Evolutionary conservation across 1,139 yeast genomes (phyloP).

Genomic region (Pneumocystis wakefieldiae): DNA sequence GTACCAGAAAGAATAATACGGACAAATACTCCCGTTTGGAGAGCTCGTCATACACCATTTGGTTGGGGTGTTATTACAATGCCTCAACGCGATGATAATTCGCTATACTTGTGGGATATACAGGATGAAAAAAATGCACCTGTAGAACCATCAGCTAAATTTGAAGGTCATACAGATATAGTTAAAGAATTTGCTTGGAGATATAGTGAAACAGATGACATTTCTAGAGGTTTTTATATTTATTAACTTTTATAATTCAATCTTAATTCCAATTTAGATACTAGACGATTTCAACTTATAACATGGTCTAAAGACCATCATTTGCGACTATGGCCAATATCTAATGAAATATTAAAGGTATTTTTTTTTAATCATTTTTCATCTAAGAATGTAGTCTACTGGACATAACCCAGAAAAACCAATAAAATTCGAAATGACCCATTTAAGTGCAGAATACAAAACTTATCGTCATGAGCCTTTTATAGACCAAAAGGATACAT

Average conservation of each 20-base stretch:
- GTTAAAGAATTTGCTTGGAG: conserved; percentile 39
- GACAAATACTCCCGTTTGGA: conserved; percentile 72
- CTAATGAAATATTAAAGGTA: conserved; percentile 37
- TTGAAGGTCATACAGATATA: conserved; percentile 72
- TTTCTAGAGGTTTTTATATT: not conserved
- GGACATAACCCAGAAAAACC: conserved; percentile 35
- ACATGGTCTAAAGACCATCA: conserved; percentile 91
- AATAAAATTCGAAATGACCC: conserved; percentile 26
- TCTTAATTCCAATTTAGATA: conserved; percentile 31
- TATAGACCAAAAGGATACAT: conserved; percentile 1
- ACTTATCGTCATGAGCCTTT: conserved; percentile 40
- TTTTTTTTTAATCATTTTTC: not conserved
- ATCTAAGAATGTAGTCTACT: conserved; percentile 26
- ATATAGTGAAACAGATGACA: not conserved
- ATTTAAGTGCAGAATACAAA: conserved; percentile 32
- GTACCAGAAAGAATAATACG: conserved; percentile 45
- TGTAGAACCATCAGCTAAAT: conserved; percentile 37
- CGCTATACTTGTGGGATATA: conserved; percentile 42
- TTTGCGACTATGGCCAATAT: conserved; percentile 66
- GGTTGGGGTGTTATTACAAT: conserved; percentile 82
- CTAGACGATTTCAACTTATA: conserved; percentile 73
- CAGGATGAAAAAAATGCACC: conserved; percentile 13
- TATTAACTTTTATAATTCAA: not conserved
- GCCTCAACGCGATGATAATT: conserved; percentile 78
- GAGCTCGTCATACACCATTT: conserved; percentile 79